Conservation (phyloP, 306 rosid species). For the Cucurbita ficifolia region DNA sequence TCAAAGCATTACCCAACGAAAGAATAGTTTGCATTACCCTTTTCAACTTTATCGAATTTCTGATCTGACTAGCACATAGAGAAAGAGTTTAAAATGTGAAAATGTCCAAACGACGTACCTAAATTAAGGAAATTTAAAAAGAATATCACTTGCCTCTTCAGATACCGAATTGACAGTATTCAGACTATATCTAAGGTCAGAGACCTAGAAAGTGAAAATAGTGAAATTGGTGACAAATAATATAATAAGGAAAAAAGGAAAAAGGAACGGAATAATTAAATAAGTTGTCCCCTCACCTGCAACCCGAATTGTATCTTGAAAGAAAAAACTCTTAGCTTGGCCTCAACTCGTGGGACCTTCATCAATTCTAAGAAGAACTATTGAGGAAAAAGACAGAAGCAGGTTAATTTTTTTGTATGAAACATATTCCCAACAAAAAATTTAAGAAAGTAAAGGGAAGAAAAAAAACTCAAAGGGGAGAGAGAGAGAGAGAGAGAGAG, state of each 20-base stretch:
- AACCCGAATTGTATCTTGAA: conserved; percentile 69
- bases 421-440: no score
- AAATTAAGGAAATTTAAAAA: conserved; percentile 4
- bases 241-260: conserved; percentile 5
- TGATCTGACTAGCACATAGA: conserved; percentile 45
- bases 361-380: not conserved
- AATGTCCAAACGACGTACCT: not conserved
- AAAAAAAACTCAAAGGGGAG: not conserved
- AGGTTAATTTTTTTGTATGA: no score
- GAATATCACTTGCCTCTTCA: conserved; percentile 48
- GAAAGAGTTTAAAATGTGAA: conserved; percentile 15
- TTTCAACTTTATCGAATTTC: conserved; percentile 83
- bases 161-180: conserved; percentile 61
- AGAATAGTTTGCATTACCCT: conserved; percentile 99
- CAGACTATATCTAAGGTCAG: conserved; percentile 67
- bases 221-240: conserved; percentile 9
- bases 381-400: no score
- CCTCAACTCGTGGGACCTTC: not conserved
- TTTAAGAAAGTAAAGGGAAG: not conserved
- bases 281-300: conserved; percentile 47
- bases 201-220: conserved; percentile 41
- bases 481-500: not conserved
- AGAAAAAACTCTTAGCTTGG: conserved; percentile 15
- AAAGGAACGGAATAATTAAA: conserved; percentile 7
- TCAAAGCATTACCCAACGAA: conserved; percentile 90